Percentiles rank a stretch among this genome's conserved stretches.
Conservation (phyloP, 176 grass and related monocot genomes). For the Phoenix dactylifera region DNA sequence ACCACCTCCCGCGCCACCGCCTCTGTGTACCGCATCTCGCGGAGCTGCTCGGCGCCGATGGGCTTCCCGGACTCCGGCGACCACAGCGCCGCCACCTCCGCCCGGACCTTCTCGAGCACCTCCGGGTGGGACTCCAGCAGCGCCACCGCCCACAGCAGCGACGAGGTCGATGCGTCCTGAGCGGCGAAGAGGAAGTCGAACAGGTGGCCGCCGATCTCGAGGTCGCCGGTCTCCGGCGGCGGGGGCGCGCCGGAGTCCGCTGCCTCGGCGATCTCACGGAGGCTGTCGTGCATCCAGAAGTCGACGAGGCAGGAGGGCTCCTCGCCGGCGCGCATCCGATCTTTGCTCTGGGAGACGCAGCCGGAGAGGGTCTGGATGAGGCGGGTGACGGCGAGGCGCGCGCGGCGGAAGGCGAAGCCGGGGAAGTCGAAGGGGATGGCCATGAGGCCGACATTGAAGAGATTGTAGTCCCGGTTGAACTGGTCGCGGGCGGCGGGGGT, state of each 20-base stretch:
- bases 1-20: conserved; percentile 78
- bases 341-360: conserved; percentile 50
- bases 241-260: conserved; percentile 3
- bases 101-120: conserved; percentile 58
- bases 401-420: conserved; percentile 68
- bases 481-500: conserved; percentile 21
- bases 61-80: conserved; percentile 47
- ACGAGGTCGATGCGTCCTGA: conserved; percentile 90
- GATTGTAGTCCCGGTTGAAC: conserved; percentile 60
- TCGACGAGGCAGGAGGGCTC: conserved; percentile 72
- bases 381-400: conserved; percentile 47
- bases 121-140: conserved; percentile 68
- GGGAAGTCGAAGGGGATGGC: conserved; percentile 71
- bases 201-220: conserved; percentile 45
- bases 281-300: conserved; percentile 73
- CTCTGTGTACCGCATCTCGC: conserved; percentile 68
- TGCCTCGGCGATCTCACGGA: conserved; percentile 45
- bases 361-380: conserved; percentile 43
- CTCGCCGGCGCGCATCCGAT: conserved; percentile 37
- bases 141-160: conserved; percentile 60
- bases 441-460: conserved; percentile 85
- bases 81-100: conserved; percentile 46
- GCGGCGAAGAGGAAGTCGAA: conserved; percentile 94
- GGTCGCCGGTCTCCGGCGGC: conserved; percentile 37
- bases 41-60: conserved; percentile 44